Base-by-base conservation (phyloP, 306 rosid genomes). In the Rosa lucieae region DNA sequence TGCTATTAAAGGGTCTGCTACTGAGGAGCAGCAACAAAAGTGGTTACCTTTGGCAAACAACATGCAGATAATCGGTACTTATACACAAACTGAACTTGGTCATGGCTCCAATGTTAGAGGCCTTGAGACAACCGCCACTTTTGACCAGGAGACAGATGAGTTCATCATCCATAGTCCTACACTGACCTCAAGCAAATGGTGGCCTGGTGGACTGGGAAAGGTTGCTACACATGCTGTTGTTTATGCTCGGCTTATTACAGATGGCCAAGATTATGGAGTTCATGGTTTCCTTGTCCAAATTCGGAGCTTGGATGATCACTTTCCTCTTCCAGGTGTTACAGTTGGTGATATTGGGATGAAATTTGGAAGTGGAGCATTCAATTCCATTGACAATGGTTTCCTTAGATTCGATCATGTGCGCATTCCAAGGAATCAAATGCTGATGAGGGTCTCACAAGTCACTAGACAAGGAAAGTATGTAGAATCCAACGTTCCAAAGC, bases 131-230 rank as follows among this genome's bases (percentile, higher is more conserved):
- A 92, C 92, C 14, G 99, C 97, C 62, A 92, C 92, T 76, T 92
- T 88, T 88, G 97, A 92, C 86, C 89, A 87, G 21, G 72, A 85
- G 78, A 89, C 92, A 10, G 95, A 92, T 3, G 97, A 94, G 81
- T 94, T 94, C 70, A 75, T 92, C 79, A 84, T 94, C 29, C 86
- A 91, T 71, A 94, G 97, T 85, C 99, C 99, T 61, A 92, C 99
- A 13, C 85, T 94, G 77, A 92, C 94, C 83, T 92, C 97, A 78
- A 84, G 91, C 91, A 94, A 92, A 86, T 92, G 99, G 97, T 94
- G 97, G 99, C 95, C 99, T 81, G 99, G 97, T 79, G 97, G 97
- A 59, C 80, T 91, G 97, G 99, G 99, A 78, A 92, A 92, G 84
- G 75, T 88, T 66, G 89, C 99, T 17, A 94, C 97, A 0, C 97